phyloP scores from a whole-genome alignment of 1,284 basidiomycete genomes.

The Clitocybe nebularis region DNA sequence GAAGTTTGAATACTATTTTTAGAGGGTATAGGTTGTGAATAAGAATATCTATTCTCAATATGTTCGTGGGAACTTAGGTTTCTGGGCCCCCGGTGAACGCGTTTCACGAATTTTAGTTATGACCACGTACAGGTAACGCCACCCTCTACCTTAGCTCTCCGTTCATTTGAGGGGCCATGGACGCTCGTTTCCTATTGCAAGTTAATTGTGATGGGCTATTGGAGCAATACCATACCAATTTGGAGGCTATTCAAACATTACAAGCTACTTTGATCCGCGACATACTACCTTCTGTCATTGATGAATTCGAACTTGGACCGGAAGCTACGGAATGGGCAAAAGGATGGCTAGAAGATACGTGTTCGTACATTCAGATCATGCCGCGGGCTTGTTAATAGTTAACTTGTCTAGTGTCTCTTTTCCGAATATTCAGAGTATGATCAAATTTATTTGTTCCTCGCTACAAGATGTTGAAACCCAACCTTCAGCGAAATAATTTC shows the following conservation, averaged over 20 bases:
- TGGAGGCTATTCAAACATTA: constrained; percentile 39
- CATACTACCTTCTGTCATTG: constrained; percentile 53
- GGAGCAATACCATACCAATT: constrained; percentile 44
- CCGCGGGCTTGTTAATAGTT: no score
- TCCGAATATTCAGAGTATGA: constrained; percentile 62
- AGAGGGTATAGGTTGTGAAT: no score
- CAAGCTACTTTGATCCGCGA: constrained; percentile 49
- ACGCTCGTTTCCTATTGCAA: constrained; percentile 34
- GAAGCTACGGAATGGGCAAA: constrained; percentile 45
- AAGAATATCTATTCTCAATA: no score
- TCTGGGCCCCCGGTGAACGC: no score
- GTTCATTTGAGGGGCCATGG: no score
- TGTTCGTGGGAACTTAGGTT: no score
- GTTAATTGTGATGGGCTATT: constrained; percentile 36
- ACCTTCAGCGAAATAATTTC: constrained; percentile 59
- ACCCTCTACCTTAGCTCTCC: no score
- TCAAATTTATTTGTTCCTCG: constrained; percentile 9
- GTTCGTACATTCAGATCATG: constrained; percentile 32
- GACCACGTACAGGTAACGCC: no score
- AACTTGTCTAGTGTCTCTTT: constrained; percentile 48
- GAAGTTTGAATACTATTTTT: no score
- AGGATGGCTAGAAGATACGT: constrained; percentile 60
- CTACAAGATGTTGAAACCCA: constrained; percentile 15
- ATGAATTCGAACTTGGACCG: constrained; percentile 50
- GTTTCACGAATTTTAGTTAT: no score